Conservation (phyloP, 106 monocot genomes). For the Acanthochlamys bracteata region DNA sequence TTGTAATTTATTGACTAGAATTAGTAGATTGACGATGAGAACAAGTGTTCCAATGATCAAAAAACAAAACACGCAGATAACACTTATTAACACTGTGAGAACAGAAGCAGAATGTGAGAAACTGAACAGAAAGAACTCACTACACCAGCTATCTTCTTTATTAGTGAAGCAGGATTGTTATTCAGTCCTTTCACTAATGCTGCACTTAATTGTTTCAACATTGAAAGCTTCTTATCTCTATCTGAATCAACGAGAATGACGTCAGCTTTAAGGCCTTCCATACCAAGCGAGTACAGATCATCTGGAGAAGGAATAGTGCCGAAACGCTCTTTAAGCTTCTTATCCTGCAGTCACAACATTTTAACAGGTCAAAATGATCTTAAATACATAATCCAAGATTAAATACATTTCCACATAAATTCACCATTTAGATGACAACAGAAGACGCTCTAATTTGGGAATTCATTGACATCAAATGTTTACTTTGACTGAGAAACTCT, state of each 20-base stretch:
- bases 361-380: neutral
- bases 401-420: no score
- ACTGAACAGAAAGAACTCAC: slow-evolving; percentile 34
- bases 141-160: slow-evolving; percentile 93
- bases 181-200: slow-evolving; percentile 83
- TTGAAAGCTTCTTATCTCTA: slow-evolving; percentile 92
- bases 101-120: neutral
- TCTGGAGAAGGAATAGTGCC: slow-evolving; percentile 77
- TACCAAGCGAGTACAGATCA: slow-evolving; percentile 61
- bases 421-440: no score
- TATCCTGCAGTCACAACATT: slow-evolving; percentile 50
- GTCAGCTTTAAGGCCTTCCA: slow-evolving; percentile 73
- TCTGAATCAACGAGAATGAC: slow-evolving; percentile 92
- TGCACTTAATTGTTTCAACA: slow-evolving; percentile 79
- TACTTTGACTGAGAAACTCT: no score
- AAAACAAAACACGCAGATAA: no score
- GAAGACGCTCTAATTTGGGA: no score
- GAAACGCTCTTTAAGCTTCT: slow-evolving; percentile 84
- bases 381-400: neutral
- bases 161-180: slow-evolving; percentile 61
- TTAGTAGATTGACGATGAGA: no score
- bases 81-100: neutral
- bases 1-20: no score
- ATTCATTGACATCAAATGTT: no score
- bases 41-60: no score